A percentile compares a stretch with the other conserved stretches of the same genome.
Conservation (phyloP, 257 asterid genomes). For the Linaria vulgaris region DNA sequence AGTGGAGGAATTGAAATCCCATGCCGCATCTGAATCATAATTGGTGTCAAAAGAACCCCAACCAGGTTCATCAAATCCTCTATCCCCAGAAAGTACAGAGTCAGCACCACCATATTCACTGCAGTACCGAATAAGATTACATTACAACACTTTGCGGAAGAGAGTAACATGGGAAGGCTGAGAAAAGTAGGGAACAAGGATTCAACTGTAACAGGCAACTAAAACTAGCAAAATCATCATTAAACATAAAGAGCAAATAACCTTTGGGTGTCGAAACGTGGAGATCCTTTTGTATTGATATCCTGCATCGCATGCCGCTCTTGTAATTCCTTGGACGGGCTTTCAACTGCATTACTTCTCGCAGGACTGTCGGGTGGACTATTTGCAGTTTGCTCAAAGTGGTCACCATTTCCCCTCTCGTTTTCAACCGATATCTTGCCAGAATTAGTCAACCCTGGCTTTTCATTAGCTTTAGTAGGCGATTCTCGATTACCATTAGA, state of each 20-base stretch:
- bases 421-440: slow-evolving; percentile 36
- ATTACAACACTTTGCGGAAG: slow-evolving; percentile 8
- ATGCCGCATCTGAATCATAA: slow-evolving; percentile 63
- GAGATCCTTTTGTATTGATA: slow-evolving; percentile 59
- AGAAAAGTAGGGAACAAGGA: slow-evolving; percentile 3
- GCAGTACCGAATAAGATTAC: slow-evolving; percentile 32
- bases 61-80: slow-evolving; percentile 64
- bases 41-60: slow-evolving; percentile 77
- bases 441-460: slow-evolving; percentile 42
- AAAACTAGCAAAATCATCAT: slow-evolving; percentile 6
- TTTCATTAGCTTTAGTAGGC: slow-evolving; percentile 47
- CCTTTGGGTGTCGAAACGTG: slow-evolving; percentile 71
- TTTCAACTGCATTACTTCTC: slow-evolving; percentile 45
- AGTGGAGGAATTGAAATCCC: slow-evolving; percentile 53
- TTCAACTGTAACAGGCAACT: background rate
- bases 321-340: slow-evolving; percentile 62
- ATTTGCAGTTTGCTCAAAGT: slow-evolving; percentile 43
- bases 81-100: slow-evolving; percentile 50
- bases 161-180: slow-evolving; percentile 12
- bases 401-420: slow-evolving; percentile 39
- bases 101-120: slow-evolving; percentile 61
- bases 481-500: slow-evolving; percentile 36
- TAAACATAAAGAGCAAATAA: slow-evolving; percentile 25
- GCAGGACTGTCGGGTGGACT: slow-evolving; percentile 81
- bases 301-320: no score